A percentile compares a stretch with the other conserved stretches of the same genome.
phyloP scores from a whole-genome alignment of 371 early-diverging fungal genomes.

The Actinomortierella wolfii region DNA sequence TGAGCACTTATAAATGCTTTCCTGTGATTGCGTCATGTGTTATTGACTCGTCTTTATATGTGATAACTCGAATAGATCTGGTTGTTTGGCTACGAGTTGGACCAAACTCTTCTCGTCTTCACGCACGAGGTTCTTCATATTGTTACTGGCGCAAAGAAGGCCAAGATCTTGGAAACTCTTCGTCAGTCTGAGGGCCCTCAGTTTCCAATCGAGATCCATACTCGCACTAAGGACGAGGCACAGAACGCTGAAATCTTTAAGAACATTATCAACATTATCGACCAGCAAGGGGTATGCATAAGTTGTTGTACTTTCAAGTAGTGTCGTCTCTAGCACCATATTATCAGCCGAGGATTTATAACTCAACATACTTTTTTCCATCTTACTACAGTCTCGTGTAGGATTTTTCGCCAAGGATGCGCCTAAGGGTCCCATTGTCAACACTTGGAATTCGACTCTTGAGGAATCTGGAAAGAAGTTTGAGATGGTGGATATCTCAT shows the following conservation, averaged over 20 bases:
- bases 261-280: slow-evolving; percentile 57
- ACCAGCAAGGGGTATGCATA: slow-evolving; percentile 35
- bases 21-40: background rate
- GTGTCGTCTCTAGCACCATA: slow-evolving; percentile 4
- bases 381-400: slow-evolving; percentile 60
- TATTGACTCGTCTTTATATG: background rate
- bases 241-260: slow-evolving; percentile 65
- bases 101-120: slow-evolving; percentile 83
- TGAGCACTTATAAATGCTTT: background rate
- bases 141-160: slow-evolving; percentile 68
- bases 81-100: slow-evolving; percentile 94
- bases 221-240: slow-evolving; percentile 74
- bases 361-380: background rate
- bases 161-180: slow-evolving; percentile 56
- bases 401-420: slow-evolving; percentile 84
- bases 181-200: slow-evolving; percentile 48
- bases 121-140: slow-evolving; percentile 79
- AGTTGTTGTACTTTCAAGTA: too few relatives aligned
- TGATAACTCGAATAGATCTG: slow-evolving; percentile 69
- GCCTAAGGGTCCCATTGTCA: slow-evolving; percentile 74
- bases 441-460: slow-evolving; percentile 78
- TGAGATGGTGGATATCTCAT: slow-evolving; percentile 74
- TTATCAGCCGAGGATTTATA: too few relatives aligned
- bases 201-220: slow-evolving; percentile 76
- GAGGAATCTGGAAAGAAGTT: slow-evolving; percentile 51